A percentile compares a stretch with the other conserved stretches of the same genome.
Evolutionary conservation across 1,139 yeast species (phyloP).

Genomic region (Lizanozyma gosingica): DNA sequence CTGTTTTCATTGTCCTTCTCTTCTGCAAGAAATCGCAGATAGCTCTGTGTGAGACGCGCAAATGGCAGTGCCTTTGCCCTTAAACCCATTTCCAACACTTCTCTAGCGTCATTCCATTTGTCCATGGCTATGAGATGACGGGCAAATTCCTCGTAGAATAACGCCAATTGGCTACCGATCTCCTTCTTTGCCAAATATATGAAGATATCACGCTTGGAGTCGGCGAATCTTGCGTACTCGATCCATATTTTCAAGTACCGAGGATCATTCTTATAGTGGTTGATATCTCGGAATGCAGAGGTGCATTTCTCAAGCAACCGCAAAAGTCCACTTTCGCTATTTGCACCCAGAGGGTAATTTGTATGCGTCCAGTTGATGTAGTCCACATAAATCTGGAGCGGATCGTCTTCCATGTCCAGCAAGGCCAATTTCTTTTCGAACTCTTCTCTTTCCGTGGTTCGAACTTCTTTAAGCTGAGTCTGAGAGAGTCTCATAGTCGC

Average conservation of each 20-base stretch:
- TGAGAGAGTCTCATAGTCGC: constrained; percentile 27
- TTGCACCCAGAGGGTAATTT: constrained; percentile 60
- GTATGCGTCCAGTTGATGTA: constrained; percentile 68
- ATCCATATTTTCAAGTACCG: constrained; percentile 78
- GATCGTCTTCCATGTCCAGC: constrained; percentile 67
- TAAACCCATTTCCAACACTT: constrained; percentile 57
- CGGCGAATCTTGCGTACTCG: constrained; percentile 60
- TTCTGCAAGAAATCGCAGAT: constrained; percentile 31
- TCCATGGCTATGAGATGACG: constrained; percentile 47
- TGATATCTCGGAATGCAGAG: constrained; percentile 53
- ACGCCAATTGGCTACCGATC: constrained; percentile 60
- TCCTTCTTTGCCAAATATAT: constrained; percentile 63
- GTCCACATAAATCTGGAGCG: constrained; percentile 61
- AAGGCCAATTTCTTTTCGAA: constrained; percentile 38
- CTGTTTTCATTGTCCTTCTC: constrained; percentile 16
- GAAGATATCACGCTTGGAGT: constrained; percentile 65
- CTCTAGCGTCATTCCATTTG: constrained; percentile 50
- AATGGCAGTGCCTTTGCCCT: constrained; percentile 56
- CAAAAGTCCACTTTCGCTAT: constrained; percentile 59
- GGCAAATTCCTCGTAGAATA: constrained; percentile 79
- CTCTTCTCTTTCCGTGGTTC: constrained; percentile 26
- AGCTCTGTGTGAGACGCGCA: constrained; percentile 42
- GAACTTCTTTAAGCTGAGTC: constrained; percentile 18
- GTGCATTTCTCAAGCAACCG: constrained; percentile 66
- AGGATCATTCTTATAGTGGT: constrained; percentile 70